Conservation (phyloP, 2,329 filamentous ascomycete genomes). For the Rutstroemia sp. region DNA sequence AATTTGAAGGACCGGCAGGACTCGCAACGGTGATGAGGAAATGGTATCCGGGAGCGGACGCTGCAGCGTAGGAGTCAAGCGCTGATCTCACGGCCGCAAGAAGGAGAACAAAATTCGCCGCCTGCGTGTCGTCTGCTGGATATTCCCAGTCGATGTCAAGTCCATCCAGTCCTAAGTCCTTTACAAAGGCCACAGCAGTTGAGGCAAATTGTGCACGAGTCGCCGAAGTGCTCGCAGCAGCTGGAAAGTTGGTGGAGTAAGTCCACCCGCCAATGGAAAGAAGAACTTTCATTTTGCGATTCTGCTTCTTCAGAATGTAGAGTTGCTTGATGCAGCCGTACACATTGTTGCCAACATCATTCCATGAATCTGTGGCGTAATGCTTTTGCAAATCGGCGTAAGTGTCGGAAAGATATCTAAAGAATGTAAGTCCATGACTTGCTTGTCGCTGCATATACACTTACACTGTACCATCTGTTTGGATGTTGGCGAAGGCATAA, state of each 20-base stretch:
- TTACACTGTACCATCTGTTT: constrained; percentile 63
- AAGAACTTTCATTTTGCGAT: constrained; percentile 71
- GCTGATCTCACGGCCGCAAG: constrained; percentile 29
- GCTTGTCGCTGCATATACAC: constrained; percentile 45
- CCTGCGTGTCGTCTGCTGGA: constrained; percentile 21
- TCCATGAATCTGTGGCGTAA: constrained; percentile 63
- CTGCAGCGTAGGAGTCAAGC: constrained; percentile 41
- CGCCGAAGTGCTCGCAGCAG: constrained; percentile 53
- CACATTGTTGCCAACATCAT: constrained; percentile 61
- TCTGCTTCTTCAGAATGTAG: constrained; percentile 66
- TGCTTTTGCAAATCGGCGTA: constrained; percentile 73
- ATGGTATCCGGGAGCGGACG: constrained; percentile 39
- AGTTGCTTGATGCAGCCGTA: constrained; percentile 80
- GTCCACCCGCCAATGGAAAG: constrained; percentile 84
- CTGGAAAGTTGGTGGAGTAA: constrained; percentile 69
- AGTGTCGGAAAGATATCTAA: constrained; percentile 54
- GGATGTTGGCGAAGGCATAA: constrained; percentile 74
- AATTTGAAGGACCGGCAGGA: constrained; percentile 42
- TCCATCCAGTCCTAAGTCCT: constrained; percentile 60
- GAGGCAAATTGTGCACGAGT: constrained; percentile 62
- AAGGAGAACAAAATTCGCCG: constrained; percentile 28
- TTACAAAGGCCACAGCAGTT: constrained; percentile 60
- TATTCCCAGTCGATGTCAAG: constrained; percentile 33
- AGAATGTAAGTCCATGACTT: constrained; percentile 10
- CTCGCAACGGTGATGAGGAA: constrained; percentile 48